Evolutionary conservation across 345 rosid species (phyloP), one percentile per base, ranked within the genome.

Genomic region (Gossypium arboreum): DNA sequence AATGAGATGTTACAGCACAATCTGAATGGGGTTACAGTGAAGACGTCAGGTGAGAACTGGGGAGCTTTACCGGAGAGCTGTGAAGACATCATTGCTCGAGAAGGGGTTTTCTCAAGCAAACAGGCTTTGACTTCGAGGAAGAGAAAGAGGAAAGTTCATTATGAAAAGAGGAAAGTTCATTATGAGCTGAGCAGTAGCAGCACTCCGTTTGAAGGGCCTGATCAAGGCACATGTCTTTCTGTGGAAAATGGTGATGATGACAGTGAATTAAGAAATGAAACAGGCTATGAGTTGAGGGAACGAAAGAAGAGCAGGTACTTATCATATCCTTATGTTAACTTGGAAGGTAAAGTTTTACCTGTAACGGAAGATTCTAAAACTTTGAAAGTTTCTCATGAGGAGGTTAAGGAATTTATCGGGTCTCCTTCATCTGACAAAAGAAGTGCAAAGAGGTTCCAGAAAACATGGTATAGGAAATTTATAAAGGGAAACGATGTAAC

Each of bases 251-350:
- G 71, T 9, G 75, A 64, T 15, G 68, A 50, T 9, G 58, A 11
- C 24, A 45, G 50, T 15, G 60, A 81, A 71, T 65, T 56, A 29
- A 76, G 76, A 65, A 73, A 17, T 75, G 84, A 77, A n/a, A 83
- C 60, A 63, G 75, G 82, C 73, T 77, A 75, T 52, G 91, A 83
- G 34, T 74, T 78, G 52, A 87, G 93, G 81, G 85, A 83, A 71
- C 82, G 93, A 77, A 91, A 80, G 84, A 89, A 82, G 86, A 91
- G 96, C 84, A 91, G 81, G 85, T 91, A 87, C 71, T 81, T 91
- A 71, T 85, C 89, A 2, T 88, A 86, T 83, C 95, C 95, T 57
- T 91, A 78, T 76, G 82, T 91, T 29, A 85, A 84, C 67, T 81
- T 63, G 84, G 91, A 55, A 68, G 66, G 68, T 9, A 86, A 77